Base-by-base conservation (phyloP, 805 yeast genomes). In the Scheffersomyces amazonensis region DNA sequence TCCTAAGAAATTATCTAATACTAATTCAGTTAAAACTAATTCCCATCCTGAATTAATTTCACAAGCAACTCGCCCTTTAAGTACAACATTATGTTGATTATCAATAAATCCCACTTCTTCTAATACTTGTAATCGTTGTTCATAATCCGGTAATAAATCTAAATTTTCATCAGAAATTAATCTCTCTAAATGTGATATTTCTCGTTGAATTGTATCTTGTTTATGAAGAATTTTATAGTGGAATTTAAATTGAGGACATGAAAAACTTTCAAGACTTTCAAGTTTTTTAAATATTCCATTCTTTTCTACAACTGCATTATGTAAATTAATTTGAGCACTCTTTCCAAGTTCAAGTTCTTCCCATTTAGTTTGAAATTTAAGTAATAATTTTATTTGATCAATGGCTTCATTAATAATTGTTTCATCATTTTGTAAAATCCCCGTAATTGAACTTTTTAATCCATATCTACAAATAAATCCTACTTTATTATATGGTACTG, bases 31-130 rank as follows among this genome's bases (percentile, higher is more conserved):
- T 9, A 93, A 58, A 2, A 85, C 83, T 39, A 90, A 70, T 60
- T 93, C 99, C 78, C 90, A 88, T 0, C 98, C 98, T 18, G 88
- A 76, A 56, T 86, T 87, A 41, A 87, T 75, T 52, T 93, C 99
- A 66, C 96, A 93, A 0, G 95, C 96, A 33, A 87, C 95, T 44
- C 97, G 71, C 23, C 98, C 98, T 64, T 90, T 90, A 48, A 93
- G 68, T 53, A 79, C 80, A 16, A 87, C 93, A 41, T 87, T 90
- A 48, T 84, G 75, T 33, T 78, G 73, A 5, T 69, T 69, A 53
- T 91, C 96, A 30, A 93, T 81, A 56, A 85, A 93, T 11, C 78
- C 87, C n/a, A 89, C 68, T n/a, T 76, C 77, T 50, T 80, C 75
- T 40, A 93, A 69, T 3, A 93, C 96, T 28, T 73, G 75, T 28